These are phyloP conservation scores for Tagetes patula DNA, from an alignment of 129 eudicot genomes.

Conservation along the genomic window DNA sequence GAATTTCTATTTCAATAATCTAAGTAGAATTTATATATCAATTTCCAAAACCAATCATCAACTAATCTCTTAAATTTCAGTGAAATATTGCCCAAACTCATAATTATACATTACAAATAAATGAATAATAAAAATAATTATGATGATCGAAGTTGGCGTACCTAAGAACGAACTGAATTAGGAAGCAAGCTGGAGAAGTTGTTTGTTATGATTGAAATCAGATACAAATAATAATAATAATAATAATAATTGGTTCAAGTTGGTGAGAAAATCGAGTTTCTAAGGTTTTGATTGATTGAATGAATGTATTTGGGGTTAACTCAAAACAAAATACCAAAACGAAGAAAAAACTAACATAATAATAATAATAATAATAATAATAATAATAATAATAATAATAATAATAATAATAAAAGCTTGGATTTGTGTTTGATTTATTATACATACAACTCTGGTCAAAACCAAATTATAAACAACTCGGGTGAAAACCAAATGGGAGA, in stretches of 20 bases:
- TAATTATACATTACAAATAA: neutral
- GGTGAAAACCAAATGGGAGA: too few species aligned
- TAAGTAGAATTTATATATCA: too few species aligned
- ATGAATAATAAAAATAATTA: neutral
- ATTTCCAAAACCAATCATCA: neutral
- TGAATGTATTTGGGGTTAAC: conserved; percentile 28
- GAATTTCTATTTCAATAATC: too few species aligned
- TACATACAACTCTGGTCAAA: too few species aligned
- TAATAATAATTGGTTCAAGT: conserved; percentile 6
- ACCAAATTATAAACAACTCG: too few species aligned
- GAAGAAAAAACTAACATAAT: neutral
- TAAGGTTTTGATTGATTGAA: conserved; percentile 24
- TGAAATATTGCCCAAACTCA: too few species aligned
- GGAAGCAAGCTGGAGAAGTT: conserved; percentile 16
- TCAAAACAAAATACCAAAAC: conserved; percentile 34
- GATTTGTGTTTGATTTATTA: too few species aligned
- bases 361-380: too few species aligned
- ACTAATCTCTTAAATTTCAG: too few species aligned
- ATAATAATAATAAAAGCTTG: too few species aligned
- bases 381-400: too few species aligned
- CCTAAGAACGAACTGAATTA: conserved; percentile 31
- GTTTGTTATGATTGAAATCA: conserved; percentile 16
- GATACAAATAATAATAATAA: conserved; percentile 4
- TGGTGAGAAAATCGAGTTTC: conserved; percentile 21
- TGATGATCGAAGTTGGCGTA: conserved; percentile 21